Conservation (phyloP, 768 basidiomycete genomes). For the Lentinus tigrinus region DNA sequence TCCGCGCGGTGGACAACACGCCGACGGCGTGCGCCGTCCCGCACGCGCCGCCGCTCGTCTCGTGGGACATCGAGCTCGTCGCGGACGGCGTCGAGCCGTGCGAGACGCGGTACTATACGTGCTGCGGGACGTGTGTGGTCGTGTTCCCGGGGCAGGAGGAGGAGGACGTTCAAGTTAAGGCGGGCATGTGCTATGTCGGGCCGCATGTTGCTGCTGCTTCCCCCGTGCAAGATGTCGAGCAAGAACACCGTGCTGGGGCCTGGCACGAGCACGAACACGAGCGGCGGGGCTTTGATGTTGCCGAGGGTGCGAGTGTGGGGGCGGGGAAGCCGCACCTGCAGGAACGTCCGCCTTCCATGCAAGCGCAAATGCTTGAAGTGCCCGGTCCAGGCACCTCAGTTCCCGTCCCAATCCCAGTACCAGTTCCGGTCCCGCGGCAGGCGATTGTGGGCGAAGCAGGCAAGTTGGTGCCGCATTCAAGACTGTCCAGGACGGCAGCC, state of each 20-base stretch:
- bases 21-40: constrained; percentile 1
- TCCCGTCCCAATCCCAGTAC: too few relatives aligned
- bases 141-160: too few relatives aligned
- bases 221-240: too few relatives aligned
- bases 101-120: not conserved
- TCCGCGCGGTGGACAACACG: not conserved
- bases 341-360: too few relatives aligned
- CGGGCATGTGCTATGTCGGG: constrained; percentile 5
- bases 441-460: too few relatives aligned
- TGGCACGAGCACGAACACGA: too few relatives aligned
- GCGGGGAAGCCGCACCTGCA: too few relatives aligned
- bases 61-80: not conserved
- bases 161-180: too few relatives aligned
- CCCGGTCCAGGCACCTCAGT: too few relatives aligned
- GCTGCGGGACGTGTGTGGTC: not conserved
- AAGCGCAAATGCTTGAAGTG: too few relatives aligned
- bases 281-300: not conserved
- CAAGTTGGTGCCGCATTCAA: not conserved
- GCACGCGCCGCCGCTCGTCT: not conserved
- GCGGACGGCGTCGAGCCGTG: not conserved
- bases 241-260: too few relatives aligned
- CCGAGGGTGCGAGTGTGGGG: not conserved
- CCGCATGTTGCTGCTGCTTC: not conserved
- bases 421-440: too few relatives aligned
- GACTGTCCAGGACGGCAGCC: not conserved